Percentiles rank a stretch among this genome's conserved stretches.
phyloP scores from a whole-genome alignment of 2,329 filamentous ascomycete genomes.

The Cladophialophora exuberans region DNA sequence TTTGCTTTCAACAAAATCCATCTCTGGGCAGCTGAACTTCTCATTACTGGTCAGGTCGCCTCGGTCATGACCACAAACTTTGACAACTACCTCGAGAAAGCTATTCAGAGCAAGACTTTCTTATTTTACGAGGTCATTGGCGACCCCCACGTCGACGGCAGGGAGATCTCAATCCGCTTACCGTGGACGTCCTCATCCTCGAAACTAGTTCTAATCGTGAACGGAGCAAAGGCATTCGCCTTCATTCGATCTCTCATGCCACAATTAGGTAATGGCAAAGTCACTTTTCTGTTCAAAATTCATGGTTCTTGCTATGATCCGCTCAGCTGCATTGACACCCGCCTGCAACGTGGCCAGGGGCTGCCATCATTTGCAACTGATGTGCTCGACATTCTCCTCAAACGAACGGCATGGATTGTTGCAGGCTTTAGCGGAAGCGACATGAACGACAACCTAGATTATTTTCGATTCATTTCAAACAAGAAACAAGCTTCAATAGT shows the following conservation, averaged over 20 bases:
- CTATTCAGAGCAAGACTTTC: background rate
- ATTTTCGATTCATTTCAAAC: slow-evolving; percentile 4
- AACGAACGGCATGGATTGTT: slow-evolving; percentile 4
- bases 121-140: slow-evolving; percentile 2
- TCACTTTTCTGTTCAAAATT: slow-evolving; percentile 9
- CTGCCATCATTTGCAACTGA: slow-evolving; percentile 11
- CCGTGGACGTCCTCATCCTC: background rate
- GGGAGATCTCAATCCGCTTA: background rate
- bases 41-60: background rate
- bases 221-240: slow-evolving; percentile 5
- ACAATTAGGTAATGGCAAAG: slow-evolving; percentile 2
- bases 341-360: slow-evolving; percentile 5
- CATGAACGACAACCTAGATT: slow-evolving; percentile 13
- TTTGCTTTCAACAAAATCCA: slow-evolving; percentile 3
- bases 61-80: slow-evolving; percentile 9
- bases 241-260: slow-evolving; percentile 9
- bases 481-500: slow-evolving; percentile 3
- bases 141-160: slow-evolving; percentile 6
- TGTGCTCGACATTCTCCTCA: slow-evolving; percentile 11
- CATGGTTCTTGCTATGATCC: slow-evolving; percentile 11
- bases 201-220: slow-evolving; percentile 7
- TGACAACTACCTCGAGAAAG: slow-evolving; percentile 7
- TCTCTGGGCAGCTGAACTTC: background rate
- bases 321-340: slow-evolving; percentile 7
- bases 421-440: slow-evolving; percentile 11